These are phyloP conservation scores for Biscutella laevigata DNA, from an alignment of 441 rosid genomes.

Conservation along the genomic window DNA sequence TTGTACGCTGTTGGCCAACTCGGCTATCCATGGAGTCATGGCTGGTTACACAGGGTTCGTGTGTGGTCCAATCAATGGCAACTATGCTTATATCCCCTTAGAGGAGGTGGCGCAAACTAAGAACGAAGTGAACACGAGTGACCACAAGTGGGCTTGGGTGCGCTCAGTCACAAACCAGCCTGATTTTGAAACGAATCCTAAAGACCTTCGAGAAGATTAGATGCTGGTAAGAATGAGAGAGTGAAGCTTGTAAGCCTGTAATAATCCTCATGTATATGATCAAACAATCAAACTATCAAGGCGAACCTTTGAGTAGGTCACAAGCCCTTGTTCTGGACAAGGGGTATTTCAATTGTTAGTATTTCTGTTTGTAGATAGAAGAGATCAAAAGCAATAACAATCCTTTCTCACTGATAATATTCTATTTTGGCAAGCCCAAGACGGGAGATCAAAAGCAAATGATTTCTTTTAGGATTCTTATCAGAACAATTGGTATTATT, in stretches of 20 bases:
- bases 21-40: constrained; percentile 83
- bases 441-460: not conserved
- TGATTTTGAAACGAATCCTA: constrained; percentile 35
- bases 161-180: constrained; percentile 80
- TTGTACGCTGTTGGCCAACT: constrained; percentile 79
- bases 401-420: not conserved
- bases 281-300: constrained; percentile 16
- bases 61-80: constrained; percentile 72
- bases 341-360: too few species aligned
- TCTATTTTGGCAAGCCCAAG: too few species aligned
- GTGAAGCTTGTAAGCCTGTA: constrained; percentile 13
- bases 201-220: constrained; percentile 4
- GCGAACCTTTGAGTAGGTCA: too few species aligned
- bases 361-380: too few species aligned
- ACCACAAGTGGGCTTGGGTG: constrained; percentile 89
- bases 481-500: not conserved
- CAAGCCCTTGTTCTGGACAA: too few species aligned
- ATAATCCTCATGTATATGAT: constrained; percentile 6
- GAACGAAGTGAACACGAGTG: constrained; percentile 51
- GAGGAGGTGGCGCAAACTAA: constrained; percentile 55
- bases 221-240: constrained; percentile 9
- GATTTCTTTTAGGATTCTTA: not conserved
- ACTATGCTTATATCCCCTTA: constrained; percentile 68
- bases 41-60: constrained; percentile 85
- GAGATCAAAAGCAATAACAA: not conserved